phyloP scores from a whole-genome alignment of 768 basidiomycete genomes.

The Tulasnella sp. region DNA sequence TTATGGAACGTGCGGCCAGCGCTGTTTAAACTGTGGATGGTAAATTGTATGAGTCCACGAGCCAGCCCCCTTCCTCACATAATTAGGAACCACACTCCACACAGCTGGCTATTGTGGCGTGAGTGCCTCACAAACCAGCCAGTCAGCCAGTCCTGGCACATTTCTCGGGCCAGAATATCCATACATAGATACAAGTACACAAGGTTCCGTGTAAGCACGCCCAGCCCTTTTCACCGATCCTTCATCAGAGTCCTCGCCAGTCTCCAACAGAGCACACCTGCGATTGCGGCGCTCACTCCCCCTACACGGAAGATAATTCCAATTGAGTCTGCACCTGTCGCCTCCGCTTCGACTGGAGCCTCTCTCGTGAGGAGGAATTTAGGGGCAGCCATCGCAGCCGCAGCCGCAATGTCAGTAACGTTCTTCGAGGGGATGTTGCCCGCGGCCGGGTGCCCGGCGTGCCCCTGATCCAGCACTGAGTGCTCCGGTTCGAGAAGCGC shows the following conservation, averaged over 20 bases:
- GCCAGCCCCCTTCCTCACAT: too few relatives aligned
- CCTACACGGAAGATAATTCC: slow-evolving; percentile 17
- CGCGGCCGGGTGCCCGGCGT: slow-evolving; percentile 11
- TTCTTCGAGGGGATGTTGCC: slow-evolving; percentile 6
- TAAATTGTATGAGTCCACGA: too few relatives aligned
- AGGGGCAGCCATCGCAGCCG: neutral
- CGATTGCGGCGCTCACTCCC: slow-evolving; percentile 15
- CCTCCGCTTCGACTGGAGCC: slow-evolving; percentile 10
- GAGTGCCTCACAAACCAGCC: too few relatives aligned
- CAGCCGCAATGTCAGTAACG: neutral
- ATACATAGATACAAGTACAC: too few relatives aligned
- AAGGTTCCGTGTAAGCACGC: neutral
- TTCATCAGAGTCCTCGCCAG: slow-evolving; percentile 13
- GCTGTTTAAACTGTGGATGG: too few relatives aligned
- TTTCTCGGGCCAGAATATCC: too few relatives aligned
- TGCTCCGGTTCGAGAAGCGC: slow-evolving; percentile 60
- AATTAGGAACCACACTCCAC: too few relatives aligned
- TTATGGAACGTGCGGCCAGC: too few relatives aligned
- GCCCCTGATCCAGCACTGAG: slow-evolving; percentile 12
- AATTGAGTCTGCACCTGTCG: slow-evolving; percentile 15
- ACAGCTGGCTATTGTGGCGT: too few relatives aligned
- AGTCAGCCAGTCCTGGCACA: too few relatives aligned
- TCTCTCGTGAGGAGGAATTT: neutral
- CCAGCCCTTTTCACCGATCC: too few relatives aligned
- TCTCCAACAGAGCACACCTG: slow-evolving; percentile 13